Conservation (phyloP, 306 rosid genomes). For the Medicago ruthenica region DNA sequence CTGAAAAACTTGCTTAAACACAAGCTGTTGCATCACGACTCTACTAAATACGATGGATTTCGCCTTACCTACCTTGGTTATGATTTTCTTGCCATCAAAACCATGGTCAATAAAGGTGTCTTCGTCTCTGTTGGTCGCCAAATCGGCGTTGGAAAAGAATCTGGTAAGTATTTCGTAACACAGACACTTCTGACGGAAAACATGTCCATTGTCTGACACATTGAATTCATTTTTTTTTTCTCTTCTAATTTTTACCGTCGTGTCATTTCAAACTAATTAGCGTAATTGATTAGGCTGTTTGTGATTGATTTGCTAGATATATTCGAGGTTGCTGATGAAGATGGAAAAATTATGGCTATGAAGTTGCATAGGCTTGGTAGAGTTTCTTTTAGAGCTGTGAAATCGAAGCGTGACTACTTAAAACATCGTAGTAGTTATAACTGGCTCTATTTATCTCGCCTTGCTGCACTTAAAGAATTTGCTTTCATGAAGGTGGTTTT, state of each 20-base stretch:
- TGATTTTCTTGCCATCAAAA: slow-evolving; percentile 95
- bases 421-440: slow-evolving; percentile 84
- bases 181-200: too few species aligned
- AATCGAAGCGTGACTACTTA: slow-evolving; percentile 94
- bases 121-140: slow-evolving; percentile 88
- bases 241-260: neutral
- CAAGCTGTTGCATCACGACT: slow-evolving; percentile 89
- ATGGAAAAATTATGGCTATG: slow-evolving; percentile 82
- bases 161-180: slow-evolving; percentile 35
- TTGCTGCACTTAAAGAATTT: slow-evolving; percentile 89
- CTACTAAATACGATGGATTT: slow-evolving; percentile 93
- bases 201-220: too few species aligned
- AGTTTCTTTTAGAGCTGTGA: slow-evolving; percentile 90
- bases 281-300: slow-evolving; percentile 24
- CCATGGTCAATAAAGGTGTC: slow-evolving; percentile 89
- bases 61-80: slow-evolving; percentile 96
- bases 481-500: slow-evolving; percentile 97
- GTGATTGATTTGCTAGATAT: slow-evolving; percentile 63
- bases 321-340: slow-evolving; percentile 90
- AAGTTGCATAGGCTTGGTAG: slow-evolving; percentile 94
- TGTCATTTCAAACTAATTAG: neutral
- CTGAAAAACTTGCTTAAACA: slow-evolving; percentile 83
- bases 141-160: slow-evolving; percentile 96
- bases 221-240: too few species aligned
- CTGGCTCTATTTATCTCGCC: slow-evolving; percentile 95